Base-by-base conservation (phyloP, 345 rosid species). In the Bruguiera gymnorhiza region DNA sequence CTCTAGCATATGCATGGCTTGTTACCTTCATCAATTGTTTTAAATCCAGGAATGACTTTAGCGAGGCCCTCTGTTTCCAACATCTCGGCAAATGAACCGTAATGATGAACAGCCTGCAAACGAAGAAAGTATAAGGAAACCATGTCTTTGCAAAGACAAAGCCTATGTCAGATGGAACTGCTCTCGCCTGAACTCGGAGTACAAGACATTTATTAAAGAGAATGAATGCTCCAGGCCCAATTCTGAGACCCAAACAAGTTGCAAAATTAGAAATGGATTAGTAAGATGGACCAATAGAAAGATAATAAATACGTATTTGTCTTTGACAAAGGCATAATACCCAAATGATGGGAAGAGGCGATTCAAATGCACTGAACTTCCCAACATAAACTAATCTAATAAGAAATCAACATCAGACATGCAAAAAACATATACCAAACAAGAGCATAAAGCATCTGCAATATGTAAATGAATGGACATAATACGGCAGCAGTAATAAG, bases 1-100 rank as follows among this genome's bases (percentile, higher is more conserved):
- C 50, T 13, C 50, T 43, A 43, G 50, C 50, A 43, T 13, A 43
- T 43, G 18, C 50, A 43, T 13, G 50, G 50, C 19, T 43, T 43
- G 50, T 29, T 75, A 93, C 98, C 98, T 81, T 84, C 96, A 65
- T 85, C 86, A 48, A 83, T 74, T 70, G 82, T 83, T 78, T 84
- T 71, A 55, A 80, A 78, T 51, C 89, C 89, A 8, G 97, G 92
- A 73, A 93, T 90, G 74, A 89, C 85, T 75, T 82, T 69, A 27
- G 73, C 52, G 70, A 87, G 90, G 71, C 78, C 61, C 70, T 93
- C 92, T 31, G 70, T 76, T 78, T 76, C 80, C 78, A 93, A 74
- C 93, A 88, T 90, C 74, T 88, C 87, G 0, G 39, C 75, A 78
- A 89, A 90, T 39, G 93, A 88, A 72, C 69, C 73, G 83, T 88